Evolutionary conservation across 257 asterid genomes (phyloP), one percentile per base, ranked within the genome.

Genomic region (Pogostemon cablin): DNA sequence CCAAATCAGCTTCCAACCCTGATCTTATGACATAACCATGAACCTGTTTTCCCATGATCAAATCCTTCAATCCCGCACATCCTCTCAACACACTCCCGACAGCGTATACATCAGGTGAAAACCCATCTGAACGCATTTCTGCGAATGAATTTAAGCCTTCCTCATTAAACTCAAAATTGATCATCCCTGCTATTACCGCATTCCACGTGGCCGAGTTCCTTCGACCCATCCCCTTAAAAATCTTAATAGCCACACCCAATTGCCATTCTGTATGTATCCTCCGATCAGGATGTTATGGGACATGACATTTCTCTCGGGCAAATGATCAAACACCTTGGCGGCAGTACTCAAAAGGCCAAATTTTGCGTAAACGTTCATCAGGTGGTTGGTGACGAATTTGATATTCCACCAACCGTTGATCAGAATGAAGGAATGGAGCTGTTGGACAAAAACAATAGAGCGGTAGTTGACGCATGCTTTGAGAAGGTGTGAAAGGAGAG

Each of bases 171-270:
- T 87, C 95, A 12, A 69, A 80, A 65, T 82, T 84, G 71, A 88
- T 82, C 83, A 85, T 47, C 59, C 96, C 98, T 3, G 89, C 73
- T 35, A 93, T 81, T 73, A 93, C 77, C 0, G 97, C 97, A 43
- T 93, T 93, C 98, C 98, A 93, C 3, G 98, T 73, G 60, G 96
- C 96, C n/a, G 87, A 76, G 77, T 93, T 93, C 67, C 88, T 87
- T 25, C 35, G 76, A 43, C 68, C 78, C 98, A 93, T 91, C 74
- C 80, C 80, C 11, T 87, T 70, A 80, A 93, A 93, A 39, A 89
- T 6, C 77, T 80, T 77, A 53, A 73, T 32, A 1, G 98, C 95
- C 20, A 73, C 15, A 40, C 61, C 86, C 82, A 89, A 73, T 12
- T 91, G 3, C 89, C 96, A 20, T 62, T 73, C 52, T 85, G 92